phyloP scores from a whole-genome alignment of 2,329 filamentous ascomycete genomes.

The Monosporascus sp. region DNA sequence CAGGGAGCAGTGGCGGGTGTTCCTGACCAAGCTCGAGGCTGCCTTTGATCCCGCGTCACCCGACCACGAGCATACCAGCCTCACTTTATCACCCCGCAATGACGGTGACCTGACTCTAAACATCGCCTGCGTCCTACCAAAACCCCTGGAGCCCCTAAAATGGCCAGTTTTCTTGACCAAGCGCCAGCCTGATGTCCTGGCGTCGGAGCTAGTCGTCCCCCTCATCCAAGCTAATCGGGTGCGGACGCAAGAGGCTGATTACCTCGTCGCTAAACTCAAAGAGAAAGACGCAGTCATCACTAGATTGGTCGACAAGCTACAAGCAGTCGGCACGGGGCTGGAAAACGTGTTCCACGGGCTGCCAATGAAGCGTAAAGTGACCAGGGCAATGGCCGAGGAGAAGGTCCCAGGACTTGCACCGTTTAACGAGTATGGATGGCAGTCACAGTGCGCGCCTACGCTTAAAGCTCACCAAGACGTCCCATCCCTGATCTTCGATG shows the following conservation, averaged over 20 bases:
- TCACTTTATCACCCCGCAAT: conserved; percentile 37
- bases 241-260: conserved; percentile 34
- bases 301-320: conserved; percentile 50
- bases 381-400: conserved; percentile 38
- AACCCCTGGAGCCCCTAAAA: conserved; percentile 54
- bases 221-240: conserved; percentile 42
- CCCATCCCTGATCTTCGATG: conserved; percentile 32
- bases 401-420: conserved; percentile 47
- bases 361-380: conserved; percentile 42
- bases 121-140: conserved; percentile 55
- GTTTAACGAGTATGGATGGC: conserved; percentile 40
- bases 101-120: conserved; percentile 44
- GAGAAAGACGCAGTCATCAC: conserved; percentile 49
- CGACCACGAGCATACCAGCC: conserved; percentile 38
- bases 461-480: conserved; percentile 26
- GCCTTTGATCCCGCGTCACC: conserved; percentile 43
- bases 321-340: conserved; percentile 44
- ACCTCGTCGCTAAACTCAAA: conserved; percentile 36
- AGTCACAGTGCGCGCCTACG: conserved; percentile 17
- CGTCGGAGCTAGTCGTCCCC: conserved; percentile 47
- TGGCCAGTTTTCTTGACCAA: conserved; percentile 60
- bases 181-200: conserved; percentile 35
- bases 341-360: conserved; percentile 50
- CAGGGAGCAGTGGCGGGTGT: conserved; percentile 59
- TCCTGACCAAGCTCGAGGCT: conserved; percentile 57